Evolutionary conservation across 2,329 filamentous ascomycete species (phyloP).

Genomic region (Penicillium corylophilum): DNA sequence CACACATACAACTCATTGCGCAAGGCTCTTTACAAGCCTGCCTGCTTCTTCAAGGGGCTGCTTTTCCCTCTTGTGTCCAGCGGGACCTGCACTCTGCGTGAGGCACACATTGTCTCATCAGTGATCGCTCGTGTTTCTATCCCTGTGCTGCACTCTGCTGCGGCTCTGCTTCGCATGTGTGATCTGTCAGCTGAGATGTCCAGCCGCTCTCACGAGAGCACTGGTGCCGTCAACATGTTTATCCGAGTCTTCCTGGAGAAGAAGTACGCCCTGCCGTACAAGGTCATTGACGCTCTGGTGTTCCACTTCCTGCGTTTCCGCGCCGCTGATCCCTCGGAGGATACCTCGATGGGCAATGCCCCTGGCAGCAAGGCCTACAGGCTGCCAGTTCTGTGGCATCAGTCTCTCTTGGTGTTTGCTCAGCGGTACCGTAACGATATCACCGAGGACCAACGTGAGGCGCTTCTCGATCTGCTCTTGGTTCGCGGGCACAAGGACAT

Average conservation of each 20-base stretch:
- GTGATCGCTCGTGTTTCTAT: conserved; percentile 83
- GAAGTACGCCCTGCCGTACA: conserved; percentile 92
- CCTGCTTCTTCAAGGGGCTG: conserved; percentile 95
- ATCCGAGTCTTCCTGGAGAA: conserved; percentile 92
- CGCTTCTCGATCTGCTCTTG: conserved; percentile 80
- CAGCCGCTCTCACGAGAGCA: conserved; percentile 71
- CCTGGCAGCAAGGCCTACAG: conserved; percentile 58
- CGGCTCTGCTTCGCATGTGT: conserved; percentile 85
- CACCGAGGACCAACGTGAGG: conserved; percentile 90
- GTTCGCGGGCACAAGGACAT: conserved; percentile 84
- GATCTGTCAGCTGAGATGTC: conserved; percentile 93
- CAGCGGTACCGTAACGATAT: conserved; percentile 95
- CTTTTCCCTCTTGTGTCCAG: conserved; percentile 84
- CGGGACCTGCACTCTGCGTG: conserved; percentile 85
- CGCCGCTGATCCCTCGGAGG: conserved; percentile 58
- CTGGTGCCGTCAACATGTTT: conserved; percentile 91
- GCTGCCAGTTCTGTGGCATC: conserved; percentile 93
- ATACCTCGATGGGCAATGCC: conserved; percentile 50
- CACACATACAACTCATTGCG: conserved; percentile 94
- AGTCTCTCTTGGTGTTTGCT: conserved; percentile 86
- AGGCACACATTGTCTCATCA: conserved; percentile 86
- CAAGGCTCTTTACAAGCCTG: conserved; percentile 88
- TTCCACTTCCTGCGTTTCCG: conserved; percentile 95
- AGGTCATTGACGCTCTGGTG: conserved; percentile 89
- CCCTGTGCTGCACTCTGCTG: conserved; percentile 87